Evolutionary conservation across 2,329 filamentous ascomycete species (phyloP).

Genomic region (Bipolaris sorokiniana): DNA sequence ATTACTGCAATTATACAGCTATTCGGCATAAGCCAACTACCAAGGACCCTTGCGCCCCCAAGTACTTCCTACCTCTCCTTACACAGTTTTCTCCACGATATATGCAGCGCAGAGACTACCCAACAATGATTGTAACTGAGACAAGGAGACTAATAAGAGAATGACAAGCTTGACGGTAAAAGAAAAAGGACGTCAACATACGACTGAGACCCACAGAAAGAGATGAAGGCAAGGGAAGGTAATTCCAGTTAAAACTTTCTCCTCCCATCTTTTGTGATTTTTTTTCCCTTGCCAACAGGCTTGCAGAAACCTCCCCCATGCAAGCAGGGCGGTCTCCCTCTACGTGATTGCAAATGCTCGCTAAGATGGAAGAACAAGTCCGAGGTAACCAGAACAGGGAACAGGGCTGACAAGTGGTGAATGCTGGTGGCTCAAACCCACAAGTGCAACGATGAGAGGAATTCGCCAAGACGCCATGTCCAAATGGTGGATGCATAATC

Average conservation of each 20-base stretch:
- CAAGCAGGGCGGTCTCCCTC: slow-evolving; percentile 33
- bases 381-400: slow-evolving; percentile 52
- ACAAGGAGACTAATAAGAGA: slow-evolving; percentile 29
- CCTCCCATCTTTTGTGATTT: slow-evolving; percentile 20
- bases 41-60: slow-evolving; percentile 39
- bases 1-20: slow-evolving; percentile 33
- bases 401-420: slow-evolving; percentile 50
- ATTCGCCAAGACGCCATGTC: slow-evolving; percentile 53
- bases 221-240: slow-evolving; percentile 38
- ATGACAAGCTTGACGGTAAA: slow-evolving; percentile 27
- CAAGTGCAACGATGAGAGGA: slow-evolving; percentile 42
- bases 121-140: slow-evolving; percentile 24
- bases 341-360: slow-evolving; percentile 50
- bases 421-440: slow-evolving; percentile 49
- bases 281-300: slow-evolving; percentile 30
- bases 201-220: slow-evolving; percentile 31
- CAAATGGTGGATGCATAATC: slow-evolving; percentile 51
- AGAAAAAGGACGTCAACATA: slow-evolving; percentile 31
- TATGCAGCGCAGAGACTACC: slow-evolving; percentile 20
- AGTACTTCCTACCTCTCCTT: slow-evolving; percentile 23
- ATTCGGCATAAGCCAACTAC: slow-evolving; percentile 28
- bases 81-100: slow-evolving; percentile 25
- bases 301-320: slow-evolving; percentile 26
- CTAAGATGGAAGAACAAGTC: slow-evolving; percentile 51
- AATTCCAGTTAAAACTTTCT: slow-evolving; percentile 31